Evolutionary conservation across 495 filamentous ascomycete genomes (phyloP), one percentile per base, ranked within the genome.

Genomic region (Talaromyces nanjingensis): DNA sequence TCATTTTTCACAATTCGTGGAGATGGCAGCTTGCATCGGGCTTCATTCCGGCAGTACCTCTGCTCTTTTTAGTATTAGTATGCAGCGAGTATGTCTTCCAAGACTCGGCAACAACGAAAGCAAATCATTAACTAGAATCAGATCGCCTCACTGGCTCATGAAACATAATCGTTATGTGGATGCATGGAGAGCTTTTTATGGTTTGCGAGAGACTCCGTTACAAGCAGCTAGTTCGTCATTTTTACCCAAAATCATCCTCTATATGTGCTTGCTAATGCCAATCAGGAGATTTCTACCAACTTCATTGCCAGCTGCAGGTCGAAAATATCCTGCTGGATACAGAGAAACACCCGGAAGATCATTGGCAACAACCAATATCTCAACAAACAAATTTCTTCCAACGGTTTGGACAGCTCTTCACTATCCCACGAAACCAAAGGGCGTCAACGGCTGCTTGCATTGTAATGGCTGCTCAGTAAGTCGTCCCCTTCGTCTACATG

Each of bases 381-480:
- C 31, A 57, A 47, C 42, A 57, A 33, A 56, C 64, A 33, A 66
- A 62, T 52, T 64, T 62, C 61, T 61, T 49, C n/a, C 42, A 57
- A 45, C 60, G 64, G 9, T 57, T 66, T 27, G 24, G 24, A 7
- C 64, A 66, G 47, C 64, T 66, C 33, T 62, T 66, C 61, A 64
- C 64, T 18, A 42, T 66, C 20, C 45, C 42, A 4, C 64, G 64
- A 25, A 66, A 66, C 37, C 34, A 45, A 20, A 64, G 64, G 45
- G 59, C 64, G 4, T 33, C 62, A 34, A 9, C 57, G 12, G 64
- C 64, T 20, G 61, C 60, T 60, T 66, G 59, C 39, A 27, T 62
- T 9, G 64, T 66, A 9, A 66, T 66, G 64, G 64, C 64, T 18
- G 42, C 64, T 24, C 64, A 66, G 61, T 66, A 45, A 62, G 64